Evolutionary conservation across 2,329 filamentous ascomycete genomes (phyloP), one percentile per base, ranked within the genome.

Genomic region (Ceratocystis destructans): DNA sequence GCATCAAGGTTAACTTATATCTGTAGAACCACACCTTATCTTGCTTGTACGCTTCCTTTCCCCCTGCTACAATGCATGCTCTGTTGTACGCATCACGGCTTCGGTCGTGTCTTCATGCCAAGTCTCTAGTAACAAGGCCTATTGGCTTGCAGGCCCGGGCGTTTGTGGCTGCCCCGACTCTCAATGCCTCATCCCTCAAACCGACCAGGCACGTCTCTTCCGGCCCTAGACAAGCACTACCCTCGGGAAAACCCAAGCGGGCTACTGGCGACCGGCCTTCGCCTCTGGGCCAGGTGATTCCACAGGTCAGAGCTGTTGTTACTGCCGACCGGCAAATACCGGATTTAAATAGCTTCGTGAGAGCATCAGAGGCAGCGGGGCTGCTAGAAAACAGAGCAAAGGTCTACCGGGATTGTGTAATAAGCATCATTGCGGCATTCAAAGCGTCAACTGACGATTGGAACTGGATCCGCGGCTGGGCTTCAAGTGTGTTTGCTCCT

Each of bases 331-430:
- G 53, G 10, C 22, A 53, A 20, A 53, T 64, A 44, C 67, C 67
- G 0, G 64, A 64, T 53, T 22, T 68, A 5, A 46, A 64, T 10
- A 45, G 25, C 31, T 68, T 68, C 57, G 64, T 66, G 7, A 7
- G 33, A 7, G 64, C 61, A 10, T 55, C 64, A n/a, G 31, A 61
- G 45, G 8, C 37, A 2, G 25, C 50, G 0, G 64, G 64, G 17
- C 55, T 67, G 41, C 17, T 15, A 15, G 61, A 62, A 20, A 67
- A 62, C 10, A 65, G 31, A 44, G 61, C 55, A 12, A 67, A 65
- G 48, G 61, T 64, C 20, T 62, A 66, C 44, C 50, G 64, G 12
- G 53, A 64, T 17, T 64, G 65, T n/a, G 33, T 65, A 17, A 57
- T 48, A 15, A 57, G 45, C 5, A 33, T 69, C 5, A 41, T 64